Evolutionary conservation across 1,284 basidiomycete genomes (phyloP).

Genomic region (Testicularia cyperi): DNA sequence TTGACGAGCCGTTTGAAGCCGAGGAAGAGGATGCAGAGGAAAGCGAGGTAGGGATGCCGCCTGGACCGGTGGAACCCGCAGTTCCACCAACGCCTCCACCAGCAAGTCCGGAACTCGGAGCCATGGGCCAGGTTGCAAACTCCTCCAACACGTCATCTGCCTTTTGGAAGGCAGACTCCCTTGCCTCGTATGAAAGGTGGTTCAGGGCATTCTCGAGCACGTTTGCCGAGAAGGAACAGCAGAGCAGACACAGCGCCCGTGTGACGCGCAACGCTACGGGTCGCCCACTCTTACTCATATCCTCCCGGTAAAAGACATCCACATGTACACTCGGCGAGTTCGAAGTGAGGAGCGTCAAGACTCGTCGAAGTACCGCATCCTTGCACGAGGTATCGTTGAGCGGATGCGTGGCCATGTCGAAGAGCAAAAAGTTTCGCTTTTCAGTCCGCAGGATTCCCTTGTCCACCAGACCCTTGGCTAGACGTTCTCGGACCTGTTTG

Average conservation of each 20-base stretch:
- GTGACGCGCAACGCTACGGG: slow-evolving; percentile 44
- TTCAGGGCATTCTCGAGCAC: slow-evolving; percentile 57
- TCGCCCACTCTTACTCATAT: slow-evolving; percentile 9
- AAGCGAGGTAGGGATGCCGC: slow-evolving; percentile 11
- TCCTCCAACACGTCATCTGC: slow-evolving; percentile 50
- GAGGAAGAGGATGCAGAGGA: slow-evolving; percentile 9
- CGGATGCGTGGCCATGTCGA: slow-evolving; percentile 60
- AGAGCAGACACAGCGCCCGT: slow-evolving; percentile 51
- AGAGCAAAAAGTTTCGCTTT: slow-evolving; percentile 58
- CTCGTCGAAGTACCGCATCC: slow-evolving; percentile 53
- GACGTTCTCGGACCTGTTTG: slow-evolving; percentile 58
- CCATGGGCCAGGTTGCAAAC: slow-evolving; percentile 59
- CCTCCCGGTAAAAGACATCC: slow-evolving; percentile 48
- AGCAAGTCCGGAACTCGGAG: slow-evolving; percentile 41
- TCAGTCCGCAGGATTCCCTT: slow-evolving; percentile 59
- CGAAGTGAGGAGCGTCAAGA: slow-evolving; percentile 47
- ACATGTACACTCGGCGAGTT: slow-evolving; percentile 38
- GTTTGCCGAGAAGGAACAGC: slow-evolving; percentile 50
- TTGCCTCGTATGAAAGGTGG: slow-evolving; percentile 51
- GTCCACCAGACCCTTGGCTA: slow-evolving; percentile 59
- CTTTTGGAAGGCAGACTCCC: slow-evolving; percentile 52
- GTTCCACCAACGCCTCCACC: slow-evolving; percentile 25
- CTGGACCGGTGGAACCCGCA: slow-evolving; percentile 5
- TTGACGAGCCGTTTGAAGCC: slow-evolving; percentile 15
- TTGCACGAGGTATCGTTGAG: slow-evolving; percentile 53